These are phyloP conservation scores for Nannochloropsis granulata DNA, from an alignment of 108 stramenopile genomes.

Conservation along the genomic window DNA sequence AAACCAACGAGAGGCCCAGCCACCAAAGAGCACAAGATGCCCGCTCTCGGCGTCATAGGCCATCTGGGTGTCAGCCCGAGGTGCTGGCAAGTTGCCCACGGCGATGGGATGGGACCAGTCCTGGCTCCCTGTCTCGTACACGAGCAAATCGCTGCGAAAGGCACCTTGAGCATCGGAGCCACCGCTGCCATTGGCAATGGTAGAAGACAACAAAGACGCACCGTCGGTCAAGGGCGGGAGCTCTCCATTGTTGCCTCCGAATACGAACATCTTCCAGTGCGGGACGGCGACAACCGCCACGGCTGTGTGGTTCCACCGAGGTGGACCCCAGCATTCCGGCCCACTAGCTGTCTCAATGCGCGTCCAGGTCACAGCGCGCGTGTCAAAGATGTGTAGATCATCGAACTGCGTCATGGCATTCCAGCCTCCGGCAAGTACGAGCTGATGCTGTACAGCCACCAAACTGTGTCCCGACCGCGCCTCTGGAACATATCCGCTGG, in stretches of 20 bases:
- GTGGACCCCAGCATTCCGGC: constrained; percentile 43
- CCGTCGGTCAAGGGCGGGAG: constrained; percentile 25
- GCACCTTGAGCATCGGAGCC: constrained; percentile 33
- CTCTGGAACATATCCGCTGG: constrained; percentile 17
- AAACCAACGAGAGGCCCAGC: constrained; percentile 59
- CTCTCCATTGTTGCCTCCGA: constrained; percentile 58
- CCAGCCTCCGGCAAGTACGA: constrained; percentile 63
- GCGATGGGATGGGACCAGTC: constrained; percentile 38
- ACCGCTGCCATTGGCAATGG: background rate
- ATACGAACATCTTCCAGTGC: constrained; percentile 61
- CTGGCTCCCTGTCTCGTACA: constrained; percentile 45
- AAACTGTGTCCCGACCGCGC: constrained; percentile 29
- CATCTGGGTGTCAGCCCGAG: constrained; percentile 46
- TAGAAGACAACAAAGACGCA: background rate
- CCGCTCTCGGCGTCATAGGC: constrained; percentile 40
- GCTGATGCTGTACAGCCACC: constrained; percentile 39
- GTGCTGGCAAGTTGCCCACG: constrained; percentile 38
- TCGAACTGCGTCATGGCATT: constrained; percentile 52
- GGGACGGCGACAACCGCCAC: constrained; percentile 57
- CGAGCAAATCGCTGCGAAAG: constrained; percentile 43
- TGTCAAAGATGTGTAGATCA: constrained; percentile 51
- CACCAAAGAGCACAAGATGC: constrained; percentile 51
- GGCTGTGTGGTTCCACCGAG: constrained; percentile 55
- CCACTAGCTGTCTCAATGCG: constrained; percentile 31
- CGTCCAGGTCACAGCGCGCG: constrained; percentile 38